Evolutionary conservation across 202 grass and related monocot species (phyloP).

Genomic region (Schoenoplectus tabernaemontani): DNA sequence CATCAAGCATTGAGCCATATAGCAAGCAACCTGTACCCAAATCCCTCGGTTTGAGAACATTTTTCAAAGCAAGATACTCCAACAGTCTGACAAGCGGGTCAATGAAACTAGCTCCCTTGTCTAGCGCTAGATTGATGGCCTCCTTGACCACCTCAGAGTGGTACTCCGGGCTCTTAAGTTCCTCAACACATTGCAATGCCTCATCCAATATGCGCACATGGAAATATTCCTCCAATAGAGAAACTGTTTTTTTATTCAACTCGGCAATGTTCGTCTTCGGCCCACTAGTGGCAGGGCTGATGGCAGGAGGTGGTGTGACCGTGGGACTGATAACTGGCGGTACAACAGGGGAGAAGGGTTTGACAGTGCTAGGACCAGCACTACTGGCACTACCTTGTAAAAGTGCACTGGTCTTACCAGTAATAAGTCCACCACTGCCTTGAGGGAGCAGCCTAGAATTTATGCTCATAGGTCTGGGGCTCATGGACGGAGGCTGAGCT

Average conservation of each 20-base stretch:
- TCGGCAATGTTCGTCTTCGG: conserved; percentile 33
- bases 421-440: conserved; percentile 55
- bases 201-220: conserved; percentile 70
- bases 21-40: conserved; percentile 66
- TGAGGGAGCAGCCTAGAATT: conserved; percentile 77
- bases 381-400: conserved; percentile 32
- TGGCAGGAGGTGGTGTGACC: conserved; percentile 29
- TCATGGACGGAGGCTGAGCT: conserved; percentile 31
- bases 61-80: conserved; percentile 60
- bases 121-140: conserved; percentile 79
- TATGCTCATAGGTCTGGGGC: conserved; percentile 36
- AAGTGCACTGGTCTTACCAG: conserved; percentile 70
- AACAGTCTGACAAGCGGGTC: conserved; percentile 66
- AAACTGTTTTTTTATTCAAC: conserved; percentile 70
- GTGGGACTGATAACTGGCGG: conserved; percentile 22
- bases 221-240: conserved; percentile 98
- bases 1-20: conserved; percentile 69
- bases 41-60: conserved; percentile 50
- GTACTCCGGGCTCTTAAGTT: conserved; percentile 62
- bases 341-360: conserved; percentile 7
- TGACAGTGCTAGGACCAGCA: conserved; percentile 31
- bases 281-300: conserved; percentile 32
- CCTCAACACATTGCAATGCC: conserved; percentile 87
- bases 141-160: conserved; percentile 84
- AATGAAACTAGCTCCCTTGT: conserved; percentile 65